Percentiles rank a stretch among this genome's conserved stretches.
Evolutionary conservation across 73 alveolate genomes (phyloP).

Genomic region (Tetrahymena thermophila): DNA sequence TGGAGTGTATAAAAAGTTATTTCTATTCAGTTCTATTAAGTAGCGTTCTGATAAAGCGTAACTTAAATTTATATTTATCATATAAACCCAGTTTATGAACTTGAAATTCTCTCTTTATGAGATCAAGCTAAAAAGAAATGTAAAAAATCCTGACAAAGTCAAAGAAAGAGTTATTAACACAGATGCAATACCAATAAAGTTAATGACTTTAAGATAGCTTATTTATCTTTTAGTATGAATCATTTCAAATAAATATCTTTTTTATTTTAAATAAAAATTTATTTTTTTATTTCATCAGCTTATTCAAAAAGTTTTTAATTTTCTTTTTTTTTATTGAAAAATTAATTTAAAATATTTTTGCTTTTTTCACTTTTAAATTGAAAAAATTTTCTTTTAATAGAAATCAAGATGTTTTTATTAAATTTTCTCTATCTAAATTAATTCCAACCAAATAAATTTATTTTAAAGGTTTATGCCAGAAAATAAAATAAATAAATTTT

Average conservation of each 20-base stretch:
- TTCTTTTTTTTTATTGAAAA: no score
- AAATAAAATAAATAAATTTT: no score
- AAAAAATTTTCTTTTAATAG: no score
- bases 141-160: background rate
- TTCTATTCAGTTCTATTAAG: background rate
- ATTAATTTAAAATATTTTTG: no score
- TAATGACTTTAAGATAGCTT: background rate
- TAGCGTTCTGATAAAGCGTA: background rate
- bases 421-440: no score
- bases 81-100: background rate
- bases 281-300: no score
- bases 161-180: background rate
- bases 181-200: background rate
- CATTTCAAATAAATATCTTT: background rate
- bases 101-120: background rate
- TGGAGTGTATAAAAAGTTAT: background rate
- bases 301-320: no score
- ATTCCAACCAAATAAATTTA: no score
- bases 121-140: background rate
- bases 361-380: no score
- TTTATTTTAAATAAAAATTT: background rate
- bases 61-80: background rate
- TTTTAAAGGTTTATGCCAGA: no score
- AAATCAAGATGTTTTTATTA: no score
- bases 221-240: background rate